phyloP scores from a whole-genome alignment of 2,329 filamentous ascomycete genomes.

The Penicillium sp. region DNA sequence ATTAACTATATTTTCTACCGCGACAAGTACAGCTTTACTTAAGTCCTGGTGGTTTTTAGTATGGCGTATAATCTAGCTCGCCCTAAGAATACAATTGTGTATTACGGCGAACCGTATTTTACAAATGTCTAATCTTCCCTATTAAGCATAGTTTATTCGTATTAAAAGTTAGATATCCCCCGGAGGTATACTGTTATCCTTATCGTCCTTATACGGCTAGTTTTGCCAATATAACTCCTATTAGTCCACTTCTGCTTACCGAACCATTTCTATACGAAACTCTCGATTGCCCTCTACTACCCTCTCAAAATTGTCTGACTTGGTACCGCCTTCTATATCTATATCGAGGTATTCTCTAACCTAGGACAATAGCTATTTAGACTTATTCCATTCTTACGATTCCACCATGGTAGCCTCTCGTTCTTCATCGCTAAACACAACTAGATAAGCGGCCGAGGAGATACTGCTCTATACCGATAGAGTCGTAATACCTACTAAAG shows the following conservation, averaged over 20 bases:
- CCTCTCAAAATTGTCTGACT: constrained; percentile 27
- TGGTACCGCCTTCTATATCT: constrained; percentile 28
- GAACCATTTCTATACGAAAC: constrained; percentile 27
- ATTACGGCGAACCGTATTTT: too few relatives aligned
- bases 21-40: too few relatives aligned
- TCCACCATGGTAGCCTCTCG: constrained; percentile 22
- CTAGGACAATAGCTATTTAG: constrained; percentile 21
- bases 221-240: constrained; percentile 27
- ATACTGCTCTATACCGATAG: constrained; percentile 36
- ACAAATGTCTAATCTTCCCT: too few relatives aligned
- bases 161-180: constrained; percentile 4
- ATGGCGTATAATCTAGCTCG: too few relatives aligned
- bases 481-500: constrained; percentile 26
- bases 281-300: constrained; percentile 20
- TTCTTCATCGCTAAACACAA: constrained; percentile 25
- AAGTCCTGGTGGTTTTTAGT: too few relatives aligned
- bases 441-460: constrained; percentile 32
- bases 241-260: constrained; percentile 21
- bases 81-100: too few relatives aligned
- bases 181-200: constrained; percentile 19
- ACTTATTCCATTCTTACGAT: constrained; percentile 29
- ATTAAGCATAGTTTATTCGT: not conserved
- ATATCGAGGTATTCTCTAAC: constrained; percentile 26
- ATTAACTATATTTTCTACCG: too few relatives aligned
- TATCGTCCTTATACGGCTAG: constrained; percentile 31